Percentiles rank a stretch among this genome's conserved stretches.
Conservation (phyloP, 23 red algal species). For the Gracilaria gracilis region DNA sequence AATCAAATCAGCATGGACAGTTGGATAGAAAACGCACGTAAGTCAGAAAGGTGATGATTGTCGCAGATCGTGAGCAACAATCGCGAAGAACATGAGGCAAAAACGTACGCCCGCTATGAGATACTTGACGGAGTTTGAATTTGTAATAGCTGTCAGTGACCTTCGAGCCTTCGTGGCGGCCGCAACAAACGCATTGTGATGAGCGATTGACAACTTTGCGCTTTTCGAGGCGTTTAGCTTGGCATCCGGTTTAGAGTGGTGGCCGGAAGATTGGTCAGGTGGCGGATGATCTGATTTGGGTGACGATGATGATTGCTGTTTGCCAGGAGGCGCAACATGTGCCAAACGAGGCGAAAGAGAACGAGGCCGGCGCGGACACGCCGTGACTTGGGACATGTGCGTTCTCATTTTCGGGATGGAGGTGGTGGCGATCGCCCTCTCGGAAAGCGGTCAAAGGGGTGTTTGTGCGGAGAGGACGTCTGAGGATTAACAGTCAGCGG, state of each 20-base stretch:
- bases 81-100: neutral
- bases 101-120: conserved; percentile 77
- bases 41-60: neutral
- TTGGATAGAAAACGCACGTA: neutral
- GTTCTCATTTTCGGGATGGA: conserved; percentile 11
- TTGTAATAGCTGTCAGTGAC: neutral
- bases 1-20: neutral
- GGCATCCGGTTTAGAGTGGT: neutral
- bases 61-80: neutral
- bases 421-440: neutral
- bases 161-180: conserved; percentile 24
- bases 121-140: conserved; percentile 76
- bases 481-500: neutral
- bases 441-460: neutral
- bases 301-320: neutral
- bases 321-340: conserved; percentile 17
- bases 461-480: neutral
- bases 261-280: neutral
- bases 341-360: conserved; percentile 8
- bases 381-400: neutral
- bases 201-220: neutral
- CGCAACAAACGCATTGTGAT: conserved; percentile 23
- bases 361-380: conserved; percentile 28
- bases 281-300: neutral
- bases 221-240: neutral